Percentiles rank a stretch among this genome's conserved stretches.
Evolutionary conservation across 2,329 filamentous ascomycete species (phyloP).

Genomic region (Microdochium trichocladiopsis): DNA sequence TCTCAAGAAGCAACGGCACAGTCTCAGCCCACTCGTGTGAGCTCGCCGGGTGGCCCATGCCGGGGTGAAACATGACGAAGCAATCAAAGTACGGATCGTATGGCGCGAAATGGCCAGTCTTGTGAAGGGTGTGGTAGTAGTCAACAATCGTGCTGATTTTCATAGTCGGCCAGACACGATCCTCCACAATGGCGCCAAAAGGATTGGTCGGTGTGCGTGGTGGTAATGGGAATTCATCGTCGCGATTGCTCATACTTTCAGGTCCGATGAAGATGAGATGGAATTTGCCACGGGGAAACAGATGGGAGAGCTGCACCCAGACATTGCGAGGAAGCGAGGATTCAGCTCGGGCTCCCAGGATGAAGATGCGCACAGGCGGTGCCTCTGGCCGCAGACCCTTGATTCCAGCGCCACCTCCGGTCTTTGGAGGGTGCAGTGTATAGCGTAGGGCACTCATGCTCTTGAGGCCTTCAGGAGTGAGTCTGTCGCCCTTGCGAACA

Average conservation of each 20-base stretch:
- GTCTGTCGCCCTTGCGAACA: constrained; percentile 63
- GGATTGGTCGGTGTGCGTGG: constrained; percentile 79
- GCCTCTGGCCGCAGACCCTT: constrained; percentile 77
- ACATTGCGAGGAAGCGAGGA: constrained; percentile 90
- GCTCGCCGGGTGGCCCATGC: constrained; percentile 87
- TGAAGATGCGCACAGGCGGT: constrained; percentile 84
- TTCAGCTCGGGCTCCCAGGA: constrained; percentile 92
- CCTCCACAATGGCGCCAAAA: constrained; percentile 90
- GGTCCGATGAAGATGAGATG: constrained; percentile 94
- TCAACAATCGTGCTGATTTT: constrained; percentile 98
- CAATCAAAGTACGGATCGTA: constrained; percentile 98
- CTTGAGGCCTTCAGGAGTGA: constrained; percentile 86
- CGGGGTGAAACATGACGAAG: constrained; percentile 95
- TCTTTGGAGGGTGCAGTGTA: constrained; percentile 79
- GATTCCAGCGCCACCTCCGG: constrained; percentile 66
- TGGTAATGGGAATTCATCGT: constrained; percentile 86
- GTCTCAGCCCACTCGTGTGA: constrained; percentile 93
- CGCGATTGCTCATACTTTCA: constrained; percentile 90
- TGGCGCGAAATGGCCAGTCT: constrained; percentile 82
- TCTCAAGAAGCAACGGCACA: constrained; percentile 82
- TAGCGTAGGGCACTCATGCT: constrained; percentile 91
- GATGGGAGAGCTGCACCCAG: constrained; percentile 88
- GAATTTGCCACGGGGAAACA: constrained; percentile 88
- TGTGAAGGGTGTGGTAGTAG: constrained; percentile 95
- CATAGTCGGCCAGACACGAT: constrained; percentile 78